A percentile compares a stretch with the other conserved stretches of the same genome.
Conservation (phyloP, 2,329 filamentous ascomycete genomes). For the Stachybotrys elegans region DNA sequence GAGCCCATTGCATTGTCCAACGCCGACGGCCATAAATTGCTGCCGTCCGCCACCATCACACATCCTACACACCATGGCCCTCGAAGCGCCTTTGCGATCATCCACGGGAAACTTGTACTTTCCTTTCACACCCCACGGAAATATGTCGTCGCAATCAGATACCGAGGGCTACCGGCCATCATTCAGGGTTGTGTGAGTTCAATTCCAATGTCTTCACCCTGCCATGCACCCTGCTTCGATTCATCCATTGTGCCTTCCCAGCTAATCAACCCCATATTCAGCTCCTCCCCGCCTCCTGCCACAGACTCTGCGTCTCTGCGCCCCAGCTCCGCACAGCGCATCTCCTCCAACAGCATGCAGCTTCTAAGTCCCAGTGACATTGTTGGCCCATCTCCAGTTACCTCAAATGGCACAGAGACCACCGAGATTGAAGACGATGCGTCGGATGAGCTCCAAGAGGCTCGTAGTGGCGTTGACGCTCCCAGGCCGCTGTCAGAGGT, state of each 20-base stretch:
- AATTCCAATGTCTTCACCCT: not conserved
- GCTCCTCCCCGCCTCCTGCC: constrained; percentile 29
- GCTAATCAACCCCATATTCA: constrained; percentile 8
- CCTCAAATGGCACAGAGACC: constrained; percentile 76
- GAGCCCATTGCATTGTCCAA: no score
- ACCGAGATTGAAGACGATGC: constrained; percentile 81
- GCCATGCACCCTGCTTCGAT: no score
- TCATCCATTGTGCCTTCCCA: no score
- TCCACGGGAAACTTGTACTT: constrained; percentile 48
- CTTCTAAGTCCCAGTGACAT: constrained; percentile 61
- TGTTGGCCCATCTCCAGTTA: constrained; percentile 78
- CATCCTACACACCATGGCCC: constrained; percentile 22
- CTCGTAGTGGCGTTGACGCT: constrained; percentile 7
- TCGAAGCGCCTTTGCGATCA: constrained; percentile 53
- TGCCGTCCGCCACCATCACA: no score
- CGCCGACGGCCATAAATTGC: no score
- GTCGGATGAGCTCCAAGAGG: constrained; percentile 51
- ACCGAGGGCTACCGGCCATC: constrained; percentile 42
- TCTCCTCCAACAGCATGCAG: constrained; percentile 48
- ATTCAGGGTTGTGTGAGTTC: constrained; percentile 47
- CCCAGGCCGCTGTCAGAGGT: constrained; percentile 30
- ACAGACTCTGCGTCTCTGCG: constrained; percentile 45
- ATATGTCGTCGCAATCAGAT: constrained; percentile 52
- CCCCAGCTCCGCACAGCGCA: constrained; percentile 43
- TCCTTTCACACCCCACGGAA: constrained; percentile 35